These are phyloP conservation scores for Linderniella brevidens DNA, from an alignment of 257 asterid species.

Conservation along the genomic window DNA sequence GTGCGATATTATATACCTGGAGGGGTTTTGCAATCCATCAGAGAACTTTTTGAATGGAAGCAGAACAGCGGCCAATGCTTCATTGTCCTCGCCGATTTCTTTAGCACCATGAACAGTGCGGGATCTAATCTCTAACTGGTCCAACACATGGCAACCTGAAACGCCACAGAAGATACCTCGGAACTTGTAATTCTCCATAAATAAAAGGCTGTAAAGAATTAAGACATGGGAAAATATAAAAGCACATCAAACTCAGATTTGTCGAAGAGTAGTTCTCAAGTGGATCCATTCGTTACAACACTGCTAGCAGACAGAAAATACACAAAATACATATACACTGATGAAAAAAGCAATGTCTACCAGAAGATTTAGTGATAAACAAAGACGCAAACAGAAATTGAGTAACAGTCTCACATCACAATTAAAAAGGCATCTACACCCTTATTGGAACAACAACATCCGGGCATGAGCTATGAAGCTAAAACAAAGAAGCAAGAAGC, in stretches of 20 bases:
- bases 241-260: not conserved
- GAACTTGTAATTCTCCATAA: not conserved
- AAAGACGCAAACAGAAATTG: too few species aligned
- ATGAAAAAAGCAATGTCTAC: not conserved
- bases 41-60: slow-evolving; percentile 49
- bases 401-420: too few species aligned
- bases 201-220: slow-evolving; percentile 9
- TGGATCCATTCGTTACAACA: too few species aligned
- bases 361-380: too few species aligned
- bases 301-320: too few species aligned
- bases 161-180: not conserved
- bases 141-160: slow-evolving; percentile 77
- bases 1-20: slow-evolving; percentile 28
- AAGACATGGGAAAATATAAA: slow-evolving; percentile 1
- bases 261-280: too few species aligned
- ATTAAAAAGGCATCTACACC: too few species aligned
- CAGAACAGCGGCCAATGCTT: slow-evolving; percentile 60
- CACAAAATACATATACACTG: too few species aligned
- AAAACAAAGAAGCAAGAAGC: too few species aligned
- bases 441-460: too few species aligned
- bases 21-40: slow-evolving; percentile 32
- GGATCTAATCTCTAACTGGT: slow-evolving; percentile 72
- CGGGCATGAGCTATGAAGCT: too few species aligned
- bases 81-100: slow-evolving; percentile 73
- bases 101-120: slow-evolving; percentile 81